Percentiles rank a stretch among this genome's conserved stretches.
Conservation (phyloP, 192 early-diverging fungal genomes). For the Entomortierella beljakovae region DNA sequence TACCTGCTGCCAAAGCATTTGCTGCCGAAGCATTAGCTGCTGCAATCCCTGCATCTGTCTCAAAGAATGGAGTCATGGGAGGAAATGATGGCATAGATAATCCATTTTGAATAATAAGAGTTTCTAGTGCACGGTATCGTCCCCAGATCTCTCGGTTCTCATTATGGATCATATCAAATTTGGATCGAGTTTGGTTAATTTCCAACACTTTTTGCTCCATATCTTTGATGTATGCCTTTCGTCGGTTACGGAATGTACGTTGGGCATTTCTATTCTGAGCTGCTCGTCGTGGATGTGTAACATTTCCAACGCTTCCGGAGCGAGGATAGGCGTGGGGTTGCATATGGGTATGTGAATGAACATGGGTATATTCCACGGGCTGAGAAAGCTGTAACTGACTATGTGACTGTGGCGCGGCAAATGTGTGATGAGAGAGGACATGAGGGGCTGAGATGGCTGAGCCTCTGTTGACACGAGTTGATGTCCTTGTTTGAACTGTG, state of each 20-base stretch:
- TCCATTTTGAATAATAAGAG: constrained; percentile 6
- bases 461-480: not conserved
- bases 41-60: constrained; percentile 12
- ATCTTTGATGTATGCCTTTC: constrained; percentile 82
- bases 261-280: constrained; percentile 96
- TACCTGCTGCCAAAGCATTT: no score
- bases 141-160: constrained; percentile 47
- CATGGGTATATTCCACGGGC: not conserved
- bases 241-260: constrained; percentile 89
- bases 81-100: constrained; percentile 4
- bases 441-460: not conserved
- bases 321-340: not conserved
- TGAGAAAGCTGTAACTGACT: not conserved
- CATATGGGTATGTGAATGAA: not conserved
- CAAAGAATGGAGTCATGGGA: constrained; percentile 12
- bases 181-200: constrained; percentile 53
- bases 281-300: constrained; percentile 74
- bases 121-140: constrained; percentile 18
- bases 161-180: constrained; percentile 46
- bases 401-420: not conserved
- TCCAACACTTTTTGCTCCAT: constrained; percentile 80
- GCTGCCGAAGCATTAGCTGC: not conserved
- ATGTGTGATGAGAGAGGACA: not conserved
- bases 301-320: constrained; percentile 4
- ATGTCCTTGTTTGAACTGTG: not conserved